Evolutionary conservation across 192 early-diverging fungal species (phyloP).

Genomic region (Coemansia sp.): DNA sequence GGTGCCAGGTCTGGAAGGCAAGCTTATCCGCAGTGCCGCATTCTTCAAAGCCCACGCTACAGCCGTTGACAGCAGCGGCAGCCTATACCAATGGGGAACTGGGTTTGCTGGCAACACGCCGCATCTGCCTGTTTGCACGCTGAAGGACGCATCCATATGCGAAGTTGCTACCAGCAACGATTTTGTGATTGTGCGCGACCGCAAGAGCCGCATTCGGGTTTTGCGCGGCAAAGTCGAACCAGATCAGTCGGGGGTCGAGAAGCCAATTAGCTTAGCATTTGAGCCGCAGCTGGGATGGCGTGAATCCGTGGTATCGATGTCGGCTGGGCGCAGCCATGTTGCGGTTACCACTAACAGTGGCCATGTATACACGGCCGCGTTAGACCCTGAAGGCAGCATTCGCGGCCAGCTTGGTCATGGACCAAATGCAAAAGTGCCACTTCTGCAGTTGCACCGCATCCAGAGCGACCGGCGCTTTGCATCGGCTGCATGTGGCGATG

Average conservation of each 20-base stretch:
- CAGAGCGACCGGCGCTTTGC: constrained; percentile 12
- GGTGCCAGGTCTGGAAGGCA: constrained; percentile 35
- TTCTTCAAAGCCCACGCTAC: constrained; percentile 39
- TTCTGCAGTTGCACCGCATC: constrained; percentile 22
- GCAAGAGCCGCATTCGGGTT: constrained; percentile 34
- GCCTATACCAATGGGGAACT: constrained; percentile 46
- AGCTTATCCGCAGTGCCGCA: constrained; percentile 28
- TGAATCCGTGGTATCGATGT: constrained; percentile 31
- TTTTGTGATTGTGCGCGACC: constrained; percentile 21
- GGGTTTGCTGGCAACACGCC: constrained; percentile 29
- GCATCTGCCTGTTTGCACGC: constrained; percentile 23
- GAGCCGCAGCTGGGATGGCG: constrained; percentile 45
- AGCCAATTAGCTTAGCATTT: constrained; percentile 20
- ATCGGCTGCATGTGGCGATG: constrained; percentile 26
- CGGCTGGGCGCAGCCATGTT: constrained; percentile 36
- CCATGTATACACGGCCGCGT: constrained; percentile 35
- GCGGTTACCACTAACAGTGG: constrained; percentile 29
- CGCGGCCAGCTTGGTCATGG: constrained; percentile 27
- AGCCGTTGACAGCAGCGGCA: constrained; percentile 28
- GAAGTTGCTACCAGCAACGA: constrained; percentile 26
- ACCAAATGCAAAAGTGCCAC: background rate
- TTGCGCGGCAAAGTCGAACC: background rate
- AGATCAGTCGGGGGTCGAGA: too few relatives aligned
- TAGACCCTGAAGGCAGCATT: constrained; percentile 23
- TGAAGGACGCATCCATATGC: constrained; percentile 13